Evolutionary conservation across 1,284 basidiomycete species (phyloP), one percentile per base, ranked within the genome.

Genomic region (Pseudozyma flocculosa): DNA sequence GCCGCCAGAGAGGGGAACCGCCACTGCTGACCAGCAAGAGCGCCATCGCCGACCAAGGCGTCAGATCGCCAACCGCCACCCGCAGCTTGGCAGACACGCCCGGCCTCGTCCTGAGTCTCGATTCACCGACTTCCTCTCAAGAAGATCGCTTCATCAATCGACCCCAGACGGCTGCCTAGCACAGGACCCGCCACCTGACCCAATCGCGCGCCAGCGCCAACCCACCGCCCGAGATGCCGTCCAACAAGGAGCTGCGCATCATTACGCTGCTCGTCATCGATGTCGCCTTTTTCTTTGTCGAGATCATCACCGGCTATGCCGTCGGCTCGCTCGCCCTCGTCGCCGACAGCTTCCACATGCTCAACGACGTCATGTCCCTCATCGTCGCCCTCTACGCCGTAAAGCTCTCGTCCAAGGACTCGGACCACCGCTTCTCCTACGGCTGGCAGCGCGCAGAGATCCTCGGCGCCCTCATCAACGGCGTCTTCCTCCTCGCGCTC

Each of bases 381-480:
- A 78, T 94, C 50, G 93, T 98, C 46, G 94, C 93, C 1, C 85
- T 98, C 2, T 97, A 97, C 80, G 94, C 95, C 14, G 95, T 98
- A 81, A 92, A 88, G 48, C 59, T 61, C 22, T 58, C 60, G 21
- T 61, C 60, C 13, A 58, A 61, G n/a, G 84, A 86, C 23, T 80
- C 76, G 0, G 78, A 80, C 30, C 72, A 79, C 40, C 85, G 86
- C 38, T 93, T 92, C 78, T 89, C 90, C 2, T 95, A 94, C 75
- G 92, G 92, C 19, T 97, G 93, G 92, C 94, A 98, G 80, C 85
- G 95, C 52, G 95, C 95, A n/a, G 95, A 99, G 78, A 95, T 98
- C 58, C 84, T 99, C 9, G 75, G 75, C 40, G 74, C 79, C 0
- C 83, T 98, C 42, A 82, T 97, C 73, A 99, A 99, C 73, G 94